Base-by-base conservation (phyloP, 495 filamentous ascomycete genomes). In the Penicillium dipodomyicola region DNA sequence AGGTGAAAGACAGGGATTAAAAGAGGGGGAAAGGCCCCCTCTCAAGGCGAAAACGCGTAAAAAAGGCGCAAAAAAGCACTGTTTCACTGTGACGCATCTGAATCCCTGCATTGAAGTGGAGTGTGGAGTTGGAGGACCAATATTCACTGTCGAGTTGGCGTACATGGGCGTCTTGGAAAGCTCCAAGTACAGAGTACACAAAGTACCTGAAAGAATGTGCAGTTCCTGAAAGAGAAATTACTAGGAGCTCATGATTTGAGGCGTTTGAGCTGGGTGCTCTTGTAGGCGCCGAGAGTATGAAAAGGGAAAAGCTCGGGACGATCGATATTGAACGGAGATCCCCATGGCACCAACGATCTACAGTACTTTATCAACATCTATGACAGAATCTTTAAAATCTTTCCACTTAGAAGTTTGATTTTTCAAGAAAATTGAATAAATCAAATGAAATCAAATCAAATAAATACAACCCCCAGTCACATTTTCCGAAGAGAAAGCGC, bases 41-140 rank as follows among this genome's bases (percentile, higher is more conserved):
- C 47, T 37, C 51, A 20, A 52, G 58, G 23, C 35, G n/a, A 17
- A 51, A 63, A 39, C 27, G 56, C 40, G 54, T 32, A 54, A 49
- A 51, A 51, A 48, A 54, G 32, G 56, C 40, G 54, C 37, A 54
- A 49, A 51, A 48, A 54, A 19, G 37, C 48, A 11, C 37, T 42
- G 56, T 66, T 64, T 68, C 58, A 62, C 60, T 33, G 54, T 64
- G 55, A 47, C 55, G 55, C 56, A 63, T 48, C 50, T 44, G 27
- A 46, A 64, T 49, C 65, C 63, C 63, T 68, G 65, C 63, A 68
- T 56, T 25, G 20, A n/a, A 51, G 65, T 59, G 55, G 59, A 59
- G 57, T 58, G 65, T 58, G 55, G 59, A 59, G 57, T 56, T 58
- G 35, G 30, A 43, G 50, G 50, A n/a, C 32, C n/a, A 42, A 52